Conservation (phyloP, 1,284 basidiomycete genomes). For the Fomitopsis schrenkii region DNA sequence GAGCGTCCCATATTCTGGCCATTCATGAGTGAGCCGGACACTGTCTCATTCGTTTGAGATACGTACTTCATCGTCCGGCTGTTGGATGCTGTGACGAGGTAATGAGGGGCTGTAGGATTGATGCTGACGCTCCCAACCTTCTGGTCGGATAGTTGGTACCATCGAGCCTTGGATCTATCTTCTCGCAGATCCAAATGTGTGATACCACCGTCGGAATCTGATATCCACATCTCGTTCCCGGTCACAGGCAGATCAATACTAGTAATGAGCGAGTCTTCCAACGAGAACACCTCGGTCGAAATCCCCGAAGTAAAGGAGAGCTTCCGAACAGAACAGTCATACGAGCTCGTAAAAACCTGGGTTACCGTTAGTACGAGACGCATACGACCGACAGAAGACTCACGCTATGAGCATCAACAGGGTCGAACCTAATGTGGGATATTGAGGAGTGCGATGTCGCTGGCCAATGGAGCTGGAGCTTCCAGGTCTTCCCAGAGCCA, state of each 20-base stretch:
- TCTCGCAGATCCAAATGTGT: conserved; percentile 73
- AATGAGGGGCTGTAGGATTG: conserved; percentile 64
- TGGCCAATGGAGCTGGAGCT: conserved; percentile 79
- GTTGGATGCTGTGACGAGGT: conserved; percentile 72
- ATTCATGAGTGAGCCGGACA: background rate
- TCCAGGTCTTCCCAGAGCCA: conserved; percentile 73
- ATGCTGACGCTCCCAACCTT: conserved; percentile 77
- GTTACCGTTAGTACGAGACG: background rate
- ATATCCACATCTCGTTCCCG: conserved; percentile 78
- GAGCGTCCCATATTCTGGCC: conserved; percentile 70
- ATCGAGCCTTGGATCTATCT: conserved; percentile 46
- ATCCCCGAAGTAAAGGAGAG: conserved; percentile 66
- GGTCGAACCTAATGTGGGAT: conserved; percentile 70
- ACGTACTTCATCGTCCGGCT: conserved; percentile 61
- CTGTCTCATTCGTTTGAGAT: background rate
- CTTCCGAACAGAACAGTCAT: conserved; percentile 72
- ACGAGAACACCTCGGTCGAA: conserved; percentile 62
- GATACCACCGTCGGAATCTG: conserved; percentile 61
- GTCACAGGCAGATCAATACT: conserved; percentile 61
- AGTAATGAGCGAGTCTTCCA: conserved; percentile 55
- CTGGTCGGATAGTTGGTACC: conserved; percentile 61
- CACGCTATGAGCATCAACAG: conserved; percentile 67
- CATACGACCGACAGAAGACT: conserved; percentile 14
- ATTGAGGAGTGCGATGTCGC: conserved; percentile 74
- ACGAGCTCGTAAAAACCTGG: conserved; percentile 74